Evolutionary conservation across 345 rosid genomes (phyloP).

Genomic region (Dovyalis caffra): DNA sequence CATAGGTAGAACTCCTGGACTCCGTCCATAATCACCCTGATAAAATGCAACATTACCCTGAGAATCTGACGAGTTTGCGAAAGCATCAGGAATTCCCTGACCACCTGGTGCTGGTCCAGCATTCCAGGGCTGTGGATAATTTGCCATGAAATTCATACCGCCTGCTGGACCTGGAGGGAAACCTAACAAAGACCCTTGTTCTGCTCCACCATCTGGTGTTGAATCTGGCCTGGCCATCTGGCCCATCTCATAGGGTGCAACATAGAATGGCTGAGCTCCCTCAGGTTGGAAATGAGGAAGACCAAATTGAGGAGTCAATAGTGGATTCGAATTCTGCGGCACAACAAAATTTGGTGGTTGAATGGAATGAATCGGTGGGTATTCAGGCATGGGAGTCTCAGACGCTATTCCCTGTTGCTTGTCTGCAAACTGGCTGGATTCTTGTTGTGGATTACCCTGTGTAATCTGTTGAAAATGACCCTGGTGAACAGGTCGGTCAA

Average conservation of each 20-base stretch:
- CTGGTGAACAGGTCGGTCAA: slow-evolving; percentile 53
- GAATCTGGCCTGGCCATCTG: slow-evolving; percentile 42
- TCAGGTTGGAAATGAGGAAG: slow-evolving; percentile 61
- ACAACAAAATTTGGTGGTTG: slow-evolving; percentile 62
- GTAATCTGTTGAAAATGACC: slow-evolving; percentile 35
- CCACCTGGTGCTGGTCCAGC: slow-evolving; percentile 40
- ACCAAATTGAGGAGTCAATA: slow-evolving; percentile 55
- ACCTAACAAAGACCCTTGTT: slow-evolving; percentile 72
- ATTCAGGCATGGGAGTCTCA: slow-evolving; percentile 55
- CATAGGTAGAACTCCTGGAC: slow-evolving; percentile 38
- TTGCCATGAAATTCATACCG: slow-evolving; percentile 44
- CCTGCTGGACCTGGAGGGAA: slow-evolving; percentile 59
- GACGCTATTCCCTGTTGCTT: slow-evolving; percentile 50
- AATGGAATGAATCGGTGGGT: slow-evolving; percentile 59
- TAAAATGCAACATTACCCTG: slow-evolving; percentile 43
- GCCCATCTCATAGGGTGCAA: slow-evolving; percentile 53
- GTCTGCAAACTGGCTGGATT: slow-evolving; percentile 51
- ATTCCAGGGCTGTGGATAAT: slow-evolving; percentile 75
- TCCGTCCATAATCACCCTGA: slow-evolving; percentile 60
- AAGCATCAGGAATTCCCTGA: slow-evolving; percentile 46
- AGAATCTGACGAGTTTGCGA: slow-evolving; percentile 37
- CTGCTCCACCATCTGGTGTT: slow-evolving; percentile 56
- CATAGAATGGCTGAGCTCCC: slow-evolving; percentile 65
- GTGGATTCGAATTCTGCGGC: slow-evolving; percentile 62
- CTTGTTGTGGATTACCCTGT: slow-evolving; percentile 39